A percentile compares a stretch with the other conserved stretches of the same genome.
phyloP scores from a whole-genome alignment of 805 yeast species.

The Nakazawaea wickerhamii region DNA sequence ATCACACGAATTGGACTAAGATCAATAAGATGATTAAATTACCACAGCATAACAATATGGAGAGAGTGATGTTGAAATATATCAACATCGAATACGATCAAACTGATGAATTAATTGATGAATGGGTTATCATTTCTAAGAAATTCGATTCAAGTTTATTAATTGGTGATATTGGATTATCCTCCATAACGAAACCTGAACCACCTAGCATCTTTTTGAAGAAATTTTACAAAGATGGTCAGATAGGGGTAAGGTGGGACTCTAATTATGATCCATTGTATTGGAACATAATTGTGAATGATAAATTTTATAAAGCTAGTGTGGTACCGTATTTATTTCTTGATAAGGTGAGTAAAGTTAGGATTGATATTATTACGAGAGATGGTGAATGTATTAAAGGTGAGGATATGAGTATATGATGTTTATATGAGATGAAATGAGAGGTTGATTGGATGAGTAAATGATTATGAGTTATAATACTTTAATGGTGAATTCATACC shows the following conservation, averaged over 20 bases:
- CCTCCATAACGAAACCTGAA: neutral
- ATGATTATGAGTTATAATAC: no score
- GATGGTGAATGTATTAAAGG: conserved; percentile 12
- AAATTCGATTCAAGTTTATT: conserved; percentile 2
- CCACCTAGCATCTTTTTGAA: neutral
- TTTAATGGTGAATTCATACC: no score
- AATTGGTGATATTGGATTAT: conserved; percentile 10
- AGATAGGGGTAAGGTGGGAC: neutral
- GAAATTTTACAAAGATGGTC: neutral
- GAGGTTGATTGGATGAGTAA: no score
- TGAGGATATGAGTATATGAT: neutral
- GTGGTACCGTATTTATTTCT: conserved; percentile 9
- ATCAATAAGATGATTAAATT: conserved; percentile 20
- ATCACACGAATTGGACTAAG: conserved; percentile 21
- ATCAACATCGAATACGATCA: conserved; percentile 16
- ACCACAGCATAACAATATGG: conserved; percentile 16
- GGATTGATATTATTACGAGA: conserved; percentile 12
- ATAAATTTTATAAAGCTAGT: conserved; percentile 4
- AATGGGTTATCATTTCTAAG: conserved; percentile 13
- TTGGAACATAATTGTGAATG: conserved; percentile 12
- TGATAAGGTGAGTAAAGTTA: neutral
- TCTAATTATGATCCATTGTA: conserved; percentile 5
- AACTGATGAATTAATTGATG: conserved; percentile 1
- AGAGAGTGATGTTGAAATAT: conserved; percentile 19
- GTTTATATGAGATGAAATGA: no score